Evolutionary conservation across 805 yeast genomes (phyloP).

Genomic region (Yarrowia keelungensis): DNA sequence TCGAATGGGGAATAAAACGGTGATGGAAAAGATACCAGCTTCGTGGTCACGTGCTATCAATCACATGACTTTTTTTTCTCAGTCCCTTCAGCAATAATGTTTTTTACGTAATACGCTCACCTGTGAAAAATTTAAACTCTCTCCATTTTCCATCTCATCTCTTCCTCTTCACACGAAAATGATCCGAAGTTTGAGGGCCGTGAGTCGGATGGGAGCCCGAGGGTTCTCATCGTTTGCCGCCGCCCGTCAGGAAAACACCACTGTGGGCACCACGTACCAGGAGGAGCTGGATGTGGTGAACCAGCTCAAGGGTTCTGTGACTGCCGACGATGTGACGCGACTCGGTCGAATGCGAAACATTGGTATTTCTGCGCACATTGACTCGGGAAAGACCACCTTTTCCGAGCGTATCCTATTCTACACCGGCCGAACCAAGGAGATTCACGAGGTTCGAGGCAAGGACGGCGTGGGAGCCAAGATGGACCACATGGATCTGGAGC

Average conservation of each 20-base stretch:
- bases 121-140: conserved; percentile 31
- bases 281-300: conserved; percentile 33
- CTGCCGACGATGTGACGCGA: conserved; percentile 51
- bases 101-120: not conserved
- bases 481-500: conserved; percentile 98
- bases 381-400: conserved; percentile 97
- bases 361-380: conserved; percentile 98
- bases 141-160: not conserved
- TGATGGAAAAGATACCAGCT: no score
- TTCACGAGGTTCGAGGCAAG: conserved; percentile 94
- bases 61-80: no score
- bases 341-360: conserved; percentile 80
- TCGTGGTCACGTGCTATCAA: no score
- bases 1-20: no score
- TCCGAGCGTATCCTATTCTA: conserved; percentile 96
- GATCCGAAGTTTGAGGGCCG: conserved; percentile 47
- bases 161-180: not conserved
- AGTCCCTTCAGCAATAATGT: not conserved
- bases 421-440: conserved; percentile 96
- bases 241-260: conserved; percentile 32
- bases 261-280: conserved; percentile 36
- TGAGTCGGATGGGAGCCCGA: conserved; percentile 40
- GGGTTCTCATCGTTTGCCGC: conserved; percentile 26
- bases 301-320: conserved; percentile 42
- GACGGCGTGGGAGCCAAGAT: conserved; percentile 99